These are phyloP conservation scores for Catunica adiposa DNA, from an alignment of 2,329 filamentous ascomycete species.

Conservation along the genomic window DNA sequence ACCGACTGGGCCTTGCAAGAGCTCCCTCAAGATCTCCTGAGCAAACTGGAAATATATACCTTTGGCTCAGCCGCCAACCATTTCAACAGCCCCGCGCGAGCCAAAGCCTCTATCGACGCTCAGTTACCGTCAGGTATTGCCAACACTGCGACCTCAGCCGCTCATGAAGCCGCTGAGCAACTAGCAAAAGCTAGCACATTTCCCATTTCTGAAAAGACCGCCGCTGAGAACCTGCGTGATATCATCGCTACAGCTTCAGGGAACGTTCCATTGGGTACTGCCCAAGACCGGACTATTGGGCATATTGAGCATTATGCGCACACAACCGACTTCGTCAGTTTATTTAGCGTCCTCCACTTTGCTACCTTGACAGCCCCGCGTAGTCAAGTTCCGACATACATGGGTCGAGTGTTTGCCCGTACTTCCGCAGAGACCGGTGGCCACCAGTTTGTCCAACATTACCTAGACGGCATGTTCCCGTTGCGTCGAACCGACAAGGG, in stretches of 20 bases:
- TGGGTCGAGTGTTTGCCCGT: conserved; percentile 43
- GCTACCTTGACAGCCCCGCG: conserved; percentile 27
- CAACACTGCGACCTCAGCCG: neutral
- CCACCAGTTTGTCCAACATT: conserved; percentile 45
- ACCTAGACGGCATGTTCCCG: conserved; percentile 45
- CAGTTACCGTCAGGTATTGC: neutral
- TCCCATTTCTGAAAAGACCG: conserved; percentile 17
- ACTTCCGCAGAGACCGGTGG: conserved; percentile 30
- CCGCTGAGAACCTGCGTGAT: conserved; percentile 22
- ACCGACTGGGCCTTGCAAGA: conserved; percentile 65
- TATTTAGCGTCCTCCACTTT: conserved; percentile 60
- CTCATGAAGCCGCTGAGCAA: neutral
- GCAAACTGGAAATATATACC: conserved; percentile 59
- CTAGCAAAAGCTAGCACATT: conserved; percentile 16
- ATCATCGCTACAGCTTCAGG: conserved; percentile 18
- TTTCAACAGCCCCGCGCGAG: conserved; percentile 53
- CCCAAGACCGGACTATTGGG: conserved; percentile 35
- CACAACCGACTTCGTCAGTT: conserved; percentile 53
- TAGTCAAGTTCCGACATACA: conserved; percentile 39
- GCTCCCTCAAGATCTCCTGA: conserved; percentile 45
- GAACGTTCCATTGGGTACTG: conserved; percentile 11
- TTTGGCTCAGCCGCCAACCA: conserved; percentile 68
- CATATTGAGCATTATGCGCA: conserved; percentile 73
- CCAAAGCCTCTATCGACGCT: conserved; percentile 3
- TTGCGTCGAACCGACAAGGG: conserved; percentile 29